Percentiles rank a stretch among this genome's conserved stretches.
phyloP scores from a whole-genome alignment of 805 yeast genomes.

The Sugiyamaella marilandica region DNA sequence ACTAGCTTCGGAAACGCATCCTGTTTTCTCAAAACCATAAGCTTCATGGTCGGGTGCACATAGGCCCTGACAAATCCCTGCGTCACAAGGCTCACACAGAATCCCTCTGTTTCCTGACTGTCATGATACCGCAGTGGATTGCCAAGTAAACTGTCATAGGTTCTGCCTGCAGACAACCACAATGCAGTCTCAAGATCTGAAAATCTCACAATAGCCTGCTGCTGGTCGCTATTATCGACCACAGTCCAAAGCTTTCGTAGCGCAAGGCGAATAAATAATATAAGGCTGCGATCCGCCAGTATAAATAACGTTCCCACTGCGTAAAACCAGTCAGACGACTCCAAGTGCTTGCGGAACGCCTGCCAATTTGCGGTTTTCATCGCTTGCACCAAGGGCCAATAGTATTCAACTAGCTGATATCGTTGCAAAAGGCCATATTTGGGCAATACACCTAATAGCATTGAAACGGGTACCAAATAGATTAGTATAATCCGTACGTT shows the following conservation, averaged over 20 bases:
- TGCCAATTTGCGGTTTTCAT: conserved; percentile 43
- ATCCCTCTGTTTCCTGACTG: conserved; percentile 29
- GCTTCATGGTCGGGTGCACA: conserved; percentile 24
- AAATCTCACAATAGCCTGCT: conserved; percentile 14
- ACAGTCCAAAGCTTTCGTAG: conserved; percentile 19
- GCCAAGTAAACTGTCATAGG: conserved; percentile 9
- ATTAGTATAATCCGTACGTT: conserved; percentile 43
- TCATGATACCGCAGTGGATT: conserved; percentile 12
- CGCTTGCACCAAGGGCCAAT: conserved; percentile 36
- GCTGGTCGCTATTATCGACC: not conserved
- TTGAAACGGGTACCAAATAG: conserved; percentile 48
- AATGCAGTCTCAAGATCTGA: conserved; percentile 16
- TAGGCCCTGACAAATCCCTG: conserved; percentile 36
- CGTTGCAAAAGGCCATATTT: conserved; percentile 27
- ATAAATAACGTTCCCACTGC: conserved; percentile 27
- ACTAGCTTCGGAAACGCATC: conserved; percentile 24
- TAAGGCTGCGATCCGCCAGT: conserved; percentile 24
- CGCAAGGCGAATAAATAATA: conserved; percentile 30
- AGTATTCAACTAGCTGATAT: conserved; percentile 33
- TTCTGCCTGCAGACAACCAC: conserved; percentile 4
- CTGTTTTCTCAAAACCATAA: conserved; percentile 19
- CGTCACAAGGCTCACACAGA: conserved; percentile 31
- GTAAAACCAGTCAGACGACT: conserved; percentile 27
- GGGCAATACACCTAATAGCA: conserved; percentile 54
- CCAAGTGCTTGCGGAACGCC: conserved; percentile 33